phyloP scores from a whole-genome alignment of 1,284 basidiomycete species.

The Taiwanofungus camphoratus region DNA sequence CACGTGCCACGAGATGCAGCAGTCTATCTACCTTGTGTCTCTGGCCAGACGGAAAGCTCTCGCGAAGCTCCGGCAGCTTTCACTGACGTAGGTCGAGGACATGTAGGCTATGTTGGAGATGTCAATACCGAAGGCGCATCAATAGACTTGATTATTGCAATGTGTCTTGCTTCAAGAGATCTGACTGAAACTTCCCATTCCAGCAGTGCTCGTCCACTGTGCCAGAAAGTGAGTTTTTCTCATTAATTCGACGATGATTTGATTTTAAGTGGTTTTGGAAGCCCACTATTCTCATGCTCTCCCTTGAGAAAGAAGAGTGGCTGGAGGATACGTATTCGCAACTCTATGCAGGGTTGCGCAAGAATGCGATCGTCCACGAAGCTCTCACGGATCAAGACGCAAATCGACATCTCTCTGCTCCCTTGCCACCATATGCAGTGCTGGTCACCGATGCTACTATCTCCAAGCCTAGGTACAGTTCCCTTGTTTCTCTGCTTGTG shows the following conservation, averaged over 20 bases:
- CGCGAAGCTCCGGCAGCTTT: slow-evolving; percentile 9
- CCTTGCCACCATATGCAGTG: slow-evolving; percentile 10
- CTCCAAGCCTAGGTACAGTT: neutral
- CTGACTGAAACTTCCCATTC: neutral
- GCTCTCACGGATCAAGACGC: slow-evolving; percentile 2
- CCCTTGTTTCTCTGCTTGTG: slow-evolving; percentile 7
- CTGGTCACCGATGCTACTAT: slow-evolving; percentile 13
- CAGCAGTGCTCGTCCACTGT: neutral
- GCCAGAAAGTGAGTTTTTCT: neutral
- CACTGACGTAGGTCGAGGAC: slow-evolving; percentile 6
- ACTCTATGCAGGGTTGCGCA: slow-evolving; percentile 10
- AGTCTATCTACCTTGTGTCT: slow-evolving; percentile 10
- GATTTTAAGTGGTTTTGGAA: too few species aligned
- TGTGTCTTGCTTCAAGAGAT: slow-evolving; percentile 9
- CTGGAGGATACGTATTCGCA: slow-evolving; percentile 8
- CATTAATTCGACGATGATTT: too few species aligned
- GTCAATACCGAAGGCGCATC: slow-evolving; percentile 8
- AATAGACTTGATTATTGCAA: slow-evolving; percentile 8
- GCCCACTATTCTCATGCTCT: slow-evolving; percentile 13
- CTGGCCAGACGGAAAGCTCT: neutral
- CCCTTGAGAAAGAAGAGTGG: slow-evolving; percentile 10
- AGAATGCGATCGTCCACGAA: slow-evolving; percentile 9
- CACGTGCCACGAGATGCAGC: slow-evolving; percentile 3
- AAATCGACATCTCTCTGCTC: slow-evolving; percentile 3
- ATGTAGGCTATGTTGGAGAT: slow-evolving; percentile 16